These are phyloP conservation scores for Carex kokanica DNA, from an alignment of 176 grass and related monocot species.

Conservation along the genomic window DNA sequence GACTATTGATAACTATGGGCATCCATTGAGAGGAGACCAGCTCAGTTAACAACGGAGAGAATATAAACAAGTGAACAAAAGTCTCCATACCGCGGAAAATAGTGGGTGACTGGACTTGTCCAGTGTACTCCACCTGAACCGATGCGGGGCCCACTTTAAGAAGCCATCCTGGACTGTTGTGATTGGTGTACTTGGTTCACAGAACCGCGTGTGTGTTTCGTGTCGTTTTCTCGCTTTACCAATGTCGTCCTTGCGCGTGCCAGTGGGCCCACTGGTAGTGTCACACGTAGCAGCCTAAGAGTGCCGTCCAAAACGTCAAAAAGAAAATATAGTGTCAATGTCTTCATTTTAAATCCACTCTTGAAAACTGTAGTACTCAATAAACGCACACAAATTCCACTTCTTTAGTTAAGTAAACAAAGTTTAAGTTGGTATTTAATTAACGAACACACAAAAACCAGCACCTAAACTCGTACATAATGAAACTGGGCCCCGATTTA, in stretches of 20 bases:
- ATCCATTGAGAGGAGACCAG: background rate
- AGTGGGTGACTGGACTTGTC: background rate
- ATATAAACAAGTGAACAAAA: background rate
- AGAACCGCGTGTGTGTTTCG: background rate
- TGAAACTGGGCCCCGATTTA: background rate
- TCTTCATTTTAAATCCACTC: background rate
- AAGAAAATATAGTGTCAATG: too few species aligned
- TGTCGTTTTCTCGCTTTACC: slow-evolving; percentile 9
- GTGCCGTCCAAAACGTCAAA: too few species aligned
- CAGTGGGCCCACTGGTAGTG: background rate
- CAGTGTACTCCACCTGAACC: background rate
- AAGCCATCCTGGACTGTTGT: background rate
- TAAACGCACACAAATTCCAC: too few species aligned
- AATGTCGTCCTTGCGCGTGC: background rate
- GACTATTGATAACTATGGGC: background rate
- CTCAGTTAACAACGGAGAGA: background rate
- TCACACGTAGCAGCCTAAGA: background rate
- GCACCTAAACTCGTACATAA: background rate
- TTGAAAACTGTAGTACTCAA: too few species aligned
- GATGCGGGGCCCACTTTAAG: background rate
- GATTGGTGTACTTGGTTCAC: slow-evolving; percentile 20
- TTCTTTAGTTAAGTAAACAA: too few species aligned
- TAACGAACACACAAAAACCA: background rate
- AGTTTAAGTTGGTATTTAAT: too few species aligned
- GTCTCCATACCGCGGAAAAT: background rate